These are phyloP conservation scores for Pleurotus tuber-regium DNA, from an alignment of 768 basidiomycete species.

Conservation along the genomic window DNA sequence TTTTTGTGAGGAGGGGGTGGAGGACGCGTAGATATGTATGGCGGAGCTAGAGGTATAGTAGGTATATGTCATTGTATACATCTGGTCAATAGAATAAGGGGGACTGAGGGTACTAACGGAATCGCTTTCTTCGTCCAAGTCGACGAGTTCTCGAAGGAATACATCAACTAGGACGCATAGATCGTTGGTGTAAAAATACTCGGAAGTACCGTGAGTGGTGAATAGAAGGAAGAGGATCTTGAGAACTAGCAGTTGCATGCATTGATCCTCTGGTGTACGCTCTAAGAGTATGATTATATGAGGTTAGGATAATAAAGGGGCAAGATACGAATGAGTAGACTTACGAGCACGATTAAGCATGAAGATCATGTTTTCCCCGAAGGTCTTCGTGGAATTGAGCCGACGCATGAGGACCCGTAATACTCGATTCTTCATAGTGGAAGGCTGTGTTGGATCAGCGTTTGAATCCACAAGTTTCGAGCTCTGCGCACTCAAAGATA, in stretches of 20 bases:
- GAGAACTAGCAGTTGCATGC: conserved; percentile 91
- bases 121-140: conserved; percentile 92
- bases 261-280: conserved; percentile 84
- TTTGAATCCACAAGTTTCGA: conserved; percentile 16
- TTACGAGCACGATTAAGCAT: conserved; percentile 94
- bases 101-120: conserved; percentile 53
- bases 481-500: conserved; percentile 45
- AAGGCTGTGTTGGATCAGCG: conserved; percentile 12
- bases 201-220: conserved; percentile 87
- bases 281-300: conserved; percentile 44
- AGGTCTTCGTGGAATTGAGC: conserved; percentile 85
- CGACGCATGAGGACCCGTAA: conserved; percentile 82
- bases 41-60: conserved; percentile 53
- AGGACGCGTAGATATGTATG: conserved; percentile 97
- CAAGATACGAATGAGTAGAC: conserved; percentile 31
- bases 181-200: conserved; percentile 99
- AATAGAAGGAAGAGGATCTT: conserved; percentile 95
- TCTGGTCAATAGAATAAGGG: background rate
- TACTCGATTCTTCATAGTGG: conserved; percentile 63
- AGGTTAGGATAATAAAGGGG: background rate
- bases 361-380: conserved; percentile 98
- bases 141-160: conserved; percentile 89
- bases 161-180: conserved; percentile 95
- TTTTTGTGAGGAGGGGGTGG: conserved; percentile 92
- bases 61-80: background rate